Evolutionary conservation across 305 asterid species (phyloP).

Genomic region (Stenogyne calaminthoides): DNA sequence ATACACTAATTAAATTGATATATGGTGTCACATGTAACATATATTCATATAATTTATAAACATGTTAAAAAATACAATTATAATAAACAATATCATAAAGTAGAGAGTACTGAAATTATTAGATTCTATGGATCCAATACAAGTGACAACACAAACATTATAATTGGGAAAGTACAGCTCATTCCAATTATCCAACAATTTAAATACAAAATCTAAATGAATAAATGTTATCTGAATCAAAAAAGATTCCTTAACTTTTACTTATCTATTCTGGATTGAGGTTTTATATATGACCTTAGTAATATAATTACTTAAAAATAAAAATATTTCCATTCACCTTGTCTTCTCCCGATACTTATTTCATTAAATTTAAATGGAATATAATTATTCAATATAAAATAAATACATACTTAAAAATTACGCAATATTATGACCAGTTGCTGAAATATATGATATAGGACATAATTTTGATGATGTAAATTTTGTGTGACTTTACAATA

Average conservation of each 20-base stretch:
- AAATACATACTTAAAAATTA: not conserved
- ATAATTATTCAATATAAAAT: not conserved
- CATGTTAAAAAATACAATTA: not conserved
- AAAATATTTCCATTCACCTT: not conserved
- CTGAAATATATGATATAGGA: not conserved
- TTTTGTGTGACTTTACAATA: too few relatives aligned
- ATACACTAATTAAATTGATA: not conserved
- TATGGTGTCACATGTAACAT: not conserved
- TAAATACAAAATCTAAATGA: not conserved
- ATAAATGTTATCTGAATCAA: not conserved
- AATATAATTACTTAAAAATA: not conserved
- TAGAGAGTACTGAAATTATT: not conserved
- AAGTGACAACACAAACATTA: conserved; percentile 20
- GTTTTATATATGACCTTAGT: not conserved
- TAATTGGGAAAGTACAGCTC: conserved; percentile 36
- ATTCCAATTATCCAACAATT: conserved; percentile 40
- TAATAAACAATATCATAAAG: not conserved
- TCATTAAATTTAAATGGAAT: too few relatives aligned
- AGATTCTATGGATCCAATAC: conserved; percentile 25
- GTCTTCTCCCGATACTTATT: not conserved
- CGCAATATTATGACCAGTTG: not conserved
- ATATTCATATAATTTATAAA: not conserved
- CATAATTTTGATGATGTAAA: not conserved
- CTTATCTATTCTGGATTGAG: not conserved
- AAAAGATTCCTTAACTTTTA: not conserved